Conservation (phyloP, 441 rosid species). For the Bocquillonia castaneifolia region DNA sequence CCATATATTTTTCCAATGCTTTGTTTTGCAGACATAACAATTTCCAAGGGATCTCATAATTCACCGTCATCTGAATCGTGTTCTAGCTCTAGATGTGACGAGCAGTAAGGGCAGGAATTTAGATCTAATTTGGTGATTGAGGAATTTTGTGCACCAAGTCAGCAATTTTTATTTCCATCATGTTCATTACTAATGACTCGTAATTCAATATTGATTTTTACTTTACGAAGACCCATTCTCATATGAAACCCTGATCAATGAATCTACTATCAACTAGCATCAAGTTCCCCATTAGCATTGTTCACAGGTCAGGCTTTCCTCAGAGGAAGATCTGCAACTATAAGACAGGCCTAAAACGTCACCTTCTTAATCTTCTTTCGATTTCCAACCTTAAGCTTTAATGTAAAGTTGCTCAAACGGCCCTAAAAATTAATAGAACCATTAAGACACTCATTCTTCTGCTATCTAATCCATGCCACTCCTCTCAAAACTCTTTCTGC, state of each 20-base stretch:
- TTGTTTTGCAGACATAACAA: no score
- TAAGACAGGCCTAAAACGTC: not conserved
- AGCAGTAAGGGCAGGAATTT: no score
- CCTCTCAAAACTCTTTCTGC: not conserved
- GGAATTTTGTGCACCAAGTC: no score
- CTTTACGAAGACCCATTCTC: not conserved
- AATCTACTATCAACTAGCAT: not conserved
- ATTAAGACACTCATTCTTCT: not conserved
- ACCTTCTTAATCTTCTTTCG: not conserved
- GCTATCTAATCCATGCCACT: not conserved
- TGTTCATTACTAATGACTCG: not conserved
- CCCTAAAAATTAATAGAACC: not conserved
- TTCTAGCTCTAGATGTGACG: no score
- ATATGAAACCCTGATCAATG: not conserved
- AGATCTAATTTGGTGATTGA: no score
- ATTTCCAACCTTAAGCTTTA: not conserved
- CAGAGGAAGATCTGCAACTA: not conserved
- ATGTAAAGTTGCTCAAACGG: not conserved
- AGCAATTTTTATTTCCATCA: no score
- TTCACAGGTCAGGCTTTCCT: not conserved
- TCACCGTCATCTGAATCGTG: no score
- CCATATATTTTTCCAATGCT: no score
- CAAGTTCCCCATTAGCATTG: not conserved
- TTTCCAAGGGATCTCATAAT: no score
- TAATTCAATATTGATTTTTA: not conserved